Evolutionary conservation across 2,329 filamentous ascomycete genomes (phyloP), one percentile per base, ranked within the genome.

Genomic region (Boeremia lycopersici): DNA sequence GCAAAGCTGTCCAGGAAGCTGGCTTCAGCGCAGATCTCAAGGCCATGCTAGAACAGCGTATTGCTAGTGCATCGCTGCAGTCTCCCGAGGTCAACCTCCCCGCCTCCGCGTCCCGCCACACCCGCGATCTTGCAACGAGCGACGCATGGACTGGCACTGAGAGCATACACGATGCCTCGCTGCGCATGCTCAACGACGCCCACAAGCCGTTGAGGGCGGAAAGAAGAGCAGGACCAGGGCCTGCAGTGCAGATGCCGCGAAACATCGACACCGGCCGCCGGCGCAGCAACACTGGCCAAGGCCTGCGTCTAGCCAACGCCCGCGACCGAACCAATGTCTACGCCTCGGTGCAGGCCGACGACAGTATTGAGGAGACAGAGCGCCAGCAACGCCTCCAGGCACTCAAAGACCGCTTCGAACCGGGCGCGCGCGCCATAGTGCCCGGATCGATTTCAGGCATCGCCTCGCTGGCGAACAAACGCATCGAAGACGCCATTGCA

Each of bases 401-500:
- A 69, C 83, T 98, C 55, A 87, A 88, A 33, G 92, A 96, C 53
- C 84, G 93, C 1, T 96, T 98, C 64, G 79, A 84, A 13, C 87
- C 93, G 0, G 85, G 82, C 1, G 89, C 87, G 3, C 83, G 91
- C 41, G 80, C 86, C 0, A 84, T 96, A 76, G 84, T 96, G 74
- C 91, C 93, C 1, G 89, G 87, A 51, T 87, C 90, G 0, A 78
- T 98, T 1, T 84, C 89, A 30, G 95, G 93, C 0, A 79, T 99
- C 12, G 84, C 89, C 4, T 89, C 89, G 0, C 76, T 98, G 45
- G 95, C 95, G 1, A 97, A 98, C 71, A 88, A 97, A 76, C 81
- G 89, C 19, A 98, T 99, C 56, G 93, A 97, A 73, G 89, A 97
- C 70, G 95, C 95, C 6, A 97, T 98, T 67, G 89, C 91, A 1